phyloP scores from a whole-genome alignment of 148 eudicot species.

The Amaranthus cruentus region DNA sequence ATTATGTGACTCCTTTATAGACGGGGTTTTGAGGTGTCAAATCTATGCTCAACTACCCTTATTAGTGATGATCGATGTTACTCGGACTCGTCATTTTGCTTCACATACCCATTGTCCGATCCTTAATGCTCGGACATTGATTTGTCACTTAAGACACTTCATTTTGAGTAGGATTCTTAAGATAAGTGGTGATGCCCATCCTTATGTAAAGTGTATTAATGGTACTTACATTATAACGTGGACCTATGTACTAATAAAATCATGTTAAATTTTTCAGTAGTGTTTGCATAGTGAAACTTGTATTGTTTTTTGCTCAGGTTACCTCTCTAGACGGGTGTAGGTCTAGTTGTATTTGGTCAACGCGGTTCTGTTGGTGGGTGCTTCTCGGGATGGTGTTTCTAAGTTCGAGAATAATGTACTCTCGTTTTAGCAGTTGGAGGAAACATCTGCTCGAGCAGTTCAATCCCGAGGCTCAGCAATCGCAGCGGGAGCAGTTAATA shows the following conservation, averaged over 20 bases:
- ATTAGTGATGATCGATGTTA: background rate
- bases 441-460: constrained; percentile 24
- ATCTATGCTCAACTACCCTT: too few relatives aligned
- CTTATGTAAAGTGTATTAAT: background rate
- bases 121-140: too few relatives aligned
- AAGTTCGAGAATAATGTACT: constrained; percentile 28
- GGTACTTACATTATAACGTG: background rate
- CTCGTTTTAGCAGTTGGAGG: constrained; percentile 23
- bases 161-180: background rate
- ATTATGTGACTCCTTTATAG: too few relatives aligned
- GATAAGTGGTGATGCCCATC: background rate
- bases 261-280: background rate
- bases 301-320: constrained; percentile 16
- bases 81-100: background rate
- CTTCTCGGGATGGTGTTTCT: constrained; percentile 34
- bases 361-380: constrained; percentile 38
- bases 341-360: constrained; percentile 29
- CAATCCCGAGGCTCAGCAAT: constrained; percentile 27
- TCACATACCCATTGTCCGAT: background rate
- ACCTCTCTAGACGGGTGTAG: constrained; percentile 14
- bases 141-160: too few relatives aligned
- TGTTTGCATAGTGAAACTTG: constrained; percentile 1
- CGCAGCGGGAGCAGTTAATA: constrained; percentile 28
- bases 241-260: background rate
- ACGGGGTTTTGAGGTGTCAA: too few relatives aligned